phyloP scores from a whole-genome alignment of 2,329 filamentous ascomycete genomes.

The Epicoccum nigrum region DNA sequence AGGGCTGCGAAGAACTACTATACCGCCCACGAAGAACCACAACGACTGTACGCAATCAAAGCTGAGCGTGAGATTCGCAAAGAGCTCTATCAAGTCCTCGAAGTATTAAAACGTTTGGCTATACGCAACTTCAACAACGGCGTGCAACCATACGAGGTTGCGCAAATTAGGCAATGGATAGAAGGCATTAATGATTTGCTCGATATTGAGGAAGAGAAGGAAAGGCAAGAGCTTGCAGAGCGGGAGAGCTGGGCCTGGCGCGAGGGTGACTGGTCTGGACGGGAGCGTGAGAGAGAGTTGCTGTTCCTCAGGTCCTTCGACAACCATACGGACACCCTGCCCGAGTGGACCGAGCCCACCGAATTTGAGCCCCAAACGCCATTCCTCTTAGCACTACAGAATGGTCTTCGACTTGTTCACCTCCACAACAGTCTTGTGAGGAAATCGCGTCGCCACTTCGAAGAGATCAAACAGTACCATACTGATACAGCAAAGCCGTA shows the following conservation, averaged over 20 bases:
- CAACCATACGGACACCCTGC: conserved; percentile 63
- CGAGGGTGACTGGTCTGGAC: conserved; percentile 72
- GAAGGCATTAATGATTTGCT: conserved; percentile 78
- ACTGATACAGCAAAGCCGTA: conserved; percentile 95
- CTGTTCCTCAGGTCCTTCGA: conserved; percentile 82
- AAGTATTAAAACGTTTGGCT: conserved; percentile 90
- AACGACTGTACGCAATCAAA: conserved; percentile 84
- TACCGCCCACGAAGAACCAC: conserved; percentile 85
- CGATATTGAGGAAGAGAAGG: conserved; percentile 75
- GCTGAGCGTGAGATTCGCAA: conserved; percentile 83
- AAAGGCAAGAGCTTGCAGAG: conserved; percentile 74
- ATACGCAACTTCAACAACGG: conserved; percentile 84
- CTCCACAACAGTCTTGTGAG: conserved; percentile 89
- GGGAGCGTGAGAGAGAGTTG: conserved; percentile 78
- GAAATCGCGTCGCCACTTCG: conserved; percentile 85
- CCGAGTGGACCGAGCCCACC: conserved; percentile 67
- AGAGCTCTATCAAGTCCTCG: conserved; percentile 84
- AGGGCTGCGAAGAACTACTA: conserved; percentile 96
- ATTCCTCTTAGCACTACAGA: conserved; percentile 76
- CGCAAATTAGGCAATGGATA: conserved; percentile 80
- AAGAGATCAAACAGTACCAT: conserved; percentile 86
- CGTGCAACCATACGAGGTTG: conserved; percentile 76
- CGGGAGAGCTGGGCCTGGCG: conserved; percentile 82
- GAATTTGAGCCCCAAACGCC: conserved; percentile 67
- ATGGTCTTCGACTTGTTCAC: conserved; percentile 79